A percentile compares a stretch with the other conserved stretches of the same genome.
Evolutionary conservation across 2,329 filamentous ascomycete genomes (phyloP).

Genomic region (Colletotrichum eleusines): DNA sequence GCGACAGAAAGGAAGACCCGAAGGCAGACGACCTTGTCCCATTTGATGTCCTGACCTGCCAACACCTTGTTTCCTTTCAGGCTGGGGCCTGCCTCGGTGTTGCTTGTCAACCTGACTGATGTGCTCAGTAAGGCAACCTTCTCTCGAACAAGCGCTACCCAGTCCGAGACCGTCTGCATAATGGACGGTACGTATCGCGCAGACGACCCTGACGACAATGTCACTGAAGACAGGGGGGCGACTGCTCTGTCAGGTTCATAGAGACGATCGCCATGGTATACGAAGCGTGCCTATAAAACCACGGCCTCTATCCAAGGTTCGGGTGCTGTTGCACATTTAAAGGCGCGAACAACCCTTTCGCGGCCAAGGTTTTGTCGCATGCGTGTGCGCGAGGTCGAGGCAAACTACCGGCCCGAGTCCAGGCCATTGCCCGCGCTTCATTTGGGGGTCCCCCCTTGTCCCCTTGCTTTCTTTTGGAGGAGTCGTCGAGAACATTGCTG

Average conservation of each 20-base stretch:
- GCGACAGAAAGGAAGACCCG: neutral
- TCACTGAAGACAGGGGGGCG: neutral
- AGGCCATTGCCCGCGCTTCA: conserved; percentile 19
- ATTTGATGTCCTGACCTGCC: conserved; percentile 24
- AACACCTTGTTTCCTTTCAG: conserved; percentile 20
- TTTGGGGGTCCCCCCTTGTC: neutral
- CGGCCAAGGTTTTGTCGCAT: conserved; percentile 24
- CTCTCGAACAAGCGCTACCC: neutral
- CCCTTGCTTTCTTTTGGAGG: neutral
- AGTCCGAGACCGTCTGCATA: neutral
- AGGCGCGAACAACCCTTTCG: conserved; percentile 12
- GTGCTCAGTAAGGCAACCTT: neutral
- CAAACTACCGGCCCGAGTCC: conserved; percentile 22
- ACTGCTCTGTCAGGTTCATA: neutral
- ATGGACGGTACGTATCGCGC: neutral
- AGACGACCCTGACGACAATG: neutral
- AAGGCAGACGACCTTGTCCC: conserved; percentile 19
- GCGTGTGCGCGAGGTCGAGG: conserved; percentile 5
- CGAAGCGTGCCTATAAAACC: neutral
- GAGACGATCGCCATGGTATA: neutral
- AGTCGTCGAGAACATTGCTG: neutral
- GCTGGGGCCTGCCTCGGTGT: conserved; percentile 11
- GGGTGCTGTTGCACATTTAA: neutral
- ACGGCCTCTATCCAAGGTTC: neutral
- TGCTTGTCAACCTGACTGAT: conserved; percentile 11